Conservation (phyloP, 331 rosid species). For the Quercus phellos region DNA sequence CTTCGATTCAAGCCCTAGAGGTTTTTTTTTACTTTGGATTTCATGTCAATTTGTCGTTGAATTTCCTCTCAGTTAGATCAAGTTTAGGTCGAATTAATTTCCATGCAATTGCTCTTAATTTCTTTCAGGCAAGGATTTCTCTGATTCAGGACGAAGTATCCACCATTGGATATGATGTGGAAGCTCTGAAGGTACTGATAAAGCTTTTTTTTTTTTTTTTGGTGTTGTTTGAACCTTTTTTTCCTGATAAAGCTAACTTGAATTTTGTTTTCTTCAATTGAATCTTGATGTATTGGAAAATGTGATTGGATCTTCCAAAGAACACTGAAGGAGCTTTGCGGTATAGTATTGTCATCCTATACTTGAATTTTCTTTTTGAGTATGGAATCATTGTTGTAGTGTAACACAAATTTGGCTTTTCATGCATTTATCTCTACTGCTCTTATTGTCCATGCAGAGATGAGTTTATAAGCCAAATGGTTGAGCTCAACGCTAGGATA, state of each 20-base stretch:
- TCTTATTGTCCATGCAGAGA: constrained; percentile 40
- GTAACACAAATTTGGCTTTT: not conserved
- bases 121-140: constrained; percentile 60
- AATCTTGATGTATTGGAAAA: constrained; percentile 11
- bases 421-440: too few species aligned
- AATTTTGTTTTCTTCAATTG: not conserved
- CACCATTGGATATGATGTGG: constrained; percentile 31
- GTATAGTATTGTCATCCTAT: constrained; percentile 22
- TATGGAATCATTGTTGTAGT: not conserved
- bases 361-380: not conserved
- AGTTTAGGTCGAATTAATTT: constrained; percentile 4
- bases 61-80: not conserved
- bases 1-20: constrained; percentile 39
- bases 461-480: constrained; percentile 44
- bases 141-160: constrained; percentile 43
- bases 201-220: not conserved
- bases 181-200: constrained; percentile 38
- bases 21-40: constrained; percentile 15
- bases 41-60: not conserved
- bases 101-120: not conserved
- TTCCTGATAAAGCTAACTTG: not conserved
- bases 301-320: constrained; percentile 34
- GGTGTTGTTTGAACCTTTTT: not conserved
- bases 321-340: constrained; percentile 40
- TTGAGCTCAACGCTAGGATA: constrained; percentile 50